Evolutionary conservation across 1,284 basidiomycete species (phyloP).

Genomic region (Rhodotorula sp.): DNA sequence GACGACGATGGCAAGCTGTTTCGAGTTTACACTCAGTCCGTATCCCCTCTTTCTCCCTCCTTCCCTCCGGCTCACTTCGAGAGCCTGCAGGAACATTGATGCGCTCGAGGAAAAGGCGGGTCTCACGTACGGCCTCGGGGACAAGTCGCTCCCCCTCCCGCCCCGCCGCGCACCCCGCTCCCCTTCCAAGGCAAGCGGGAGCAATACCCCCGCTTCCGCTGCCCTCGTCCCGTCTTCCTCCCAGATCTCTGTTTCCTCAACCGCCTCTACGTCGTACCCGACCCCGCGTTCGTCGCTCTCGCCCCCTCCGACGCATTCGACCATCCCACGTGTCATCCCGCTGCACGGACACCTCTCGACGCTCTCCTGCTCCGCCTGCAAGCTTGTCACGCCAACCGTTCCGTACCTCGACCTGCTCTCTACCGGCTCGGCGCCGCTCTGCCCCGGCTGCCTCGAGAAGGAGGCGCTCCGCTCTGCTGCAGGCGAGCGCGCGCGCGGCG

Average conservation of each 20-base stretch:
- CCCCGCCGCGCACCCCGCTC: constrained; percentile 14
- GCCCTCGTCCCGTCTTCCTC: background rate
- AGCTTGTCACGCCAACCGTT: constrained; percentile 61
- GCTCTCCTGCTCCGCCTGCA: constrained; percentile 80
- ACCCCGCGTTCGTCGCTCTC: constrained; percentile 10
- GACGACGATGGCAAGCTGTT: constrained; percentile 76
- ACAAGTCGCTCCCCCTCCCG: constrained; percentile 28
- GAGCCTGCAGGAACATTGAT: constrained; percentile 71
- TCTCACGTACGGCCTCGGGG: constrained; percentile 67
- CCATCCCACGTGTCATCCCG: constrained; percentile 74
- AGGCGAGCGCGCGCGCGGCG: constrained; percentile 76
- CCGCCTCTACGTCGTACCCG: constrained; percentile 6
- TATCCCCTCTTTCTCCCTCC: background rate
- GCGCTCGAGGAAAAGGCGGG: constrained; percentile 83
- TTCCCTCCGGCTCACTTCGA: background rate
- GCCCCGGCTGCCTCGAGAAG: constrained; percentile 72
- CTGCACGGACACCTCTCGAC: constrained; percentile 81
- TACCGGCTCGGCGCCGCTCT: constrained; percentile 61
- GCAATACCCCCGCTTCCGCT: background rate
- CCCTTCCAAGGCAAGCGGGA: background rate
- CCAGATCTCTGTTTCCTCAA: constrained; percentile 2
- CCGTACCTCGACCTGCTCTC: constrained; percentile 61
- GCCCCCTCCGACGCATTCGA: constrained; percentile 20
- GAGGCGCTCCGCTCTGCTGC: constrained; percentile 67
- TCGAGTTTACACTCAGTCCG: constrained; percentile 80